Base-by-base conservation (phyloP, 2,329 filamentous ascomycete genomes). In the Zasmidium citrigriseum region DNA sequence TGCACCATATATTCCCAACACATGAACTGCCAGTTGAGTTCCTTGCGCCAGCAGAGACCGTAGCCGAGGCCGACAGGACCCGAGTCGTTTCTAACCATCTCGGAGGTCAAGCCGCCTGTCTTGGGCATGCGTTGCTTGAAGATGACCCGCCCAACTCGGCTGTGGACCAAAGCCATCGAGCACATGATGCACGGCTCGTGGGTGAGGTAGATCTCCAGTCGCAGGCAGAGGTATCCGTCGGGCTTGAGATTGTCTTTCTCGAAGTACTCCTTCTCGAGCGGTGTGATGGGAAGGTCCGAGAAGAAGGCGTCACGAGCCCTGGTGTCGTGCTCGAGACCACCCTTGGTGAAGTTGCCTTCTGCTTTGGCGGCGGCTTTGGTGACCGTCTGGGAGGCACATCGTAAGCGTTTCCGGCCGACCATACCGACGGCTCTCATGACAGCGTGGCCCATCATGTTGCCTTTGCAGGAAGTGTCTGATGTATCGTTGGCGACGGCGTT, bases 161-260 rank as follows among this genome's bases (percentile, higher is more conserved):
- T 97, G 72, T 98, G 93, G 21, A 98, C 82, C 67, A 98, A 89
- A 1, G 91, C 95, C 95, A 98, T 98, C 34, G 90, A 91, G 76
- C 95, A 99, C 85, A 96, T 96, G 60, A 96, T 85, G 72, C 95
- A 99, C 4, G 95, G 95, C 76, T 99, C 95, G 71, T 98, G 93
- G 1, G 93, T 96, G 60, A 96, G 82, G 77, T 97, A 98, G 57
- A 99, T 84, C 75, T 98, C 93, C 25, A 99, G 83, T 55, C 91
- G 90, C 65, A 96, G 91, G 76, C 93, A 98, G 20, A 99, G 86
- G 73, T 99, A 99, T 54, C 93, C 93, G 65, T 91, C 90, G 27
- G 85, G 83, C 64, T 81, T 84, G 44, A 83, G 84, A 69, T 88
- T 89, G 67, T 87, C 86, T 67, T 84, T 77, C 50, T 81, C 78